Conservation (phyloP, 257 asterid species). For the Solanum etuberosum region DNA sequence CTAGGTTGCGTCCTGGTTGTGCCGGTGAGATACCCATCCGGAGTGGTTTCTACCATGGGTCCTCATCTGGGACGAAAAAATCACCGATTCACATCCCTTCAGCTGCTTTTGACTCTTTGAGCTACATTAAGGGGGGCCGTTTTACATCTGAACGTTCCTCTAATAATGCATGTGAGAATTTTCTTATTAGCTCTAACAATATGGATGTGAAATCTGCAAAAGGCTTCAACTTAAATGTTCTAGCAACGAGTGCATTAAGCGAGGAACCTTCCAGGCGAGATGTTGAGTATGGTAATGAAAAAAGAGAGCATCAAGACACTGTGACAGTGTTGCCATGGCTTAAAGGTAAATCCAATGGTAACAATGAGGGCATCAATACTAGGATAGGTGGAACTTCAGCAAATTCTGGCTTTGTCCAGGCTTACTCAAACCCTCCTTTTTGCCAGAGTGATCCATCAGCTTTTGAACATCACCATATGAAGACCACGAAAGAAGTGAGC, state of each 20-base stretch:
- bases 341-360: slow-evolving; percentile 28
- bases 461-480: slow-evolving; percentile 15
- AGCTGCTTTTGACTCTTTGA: slow-evolving; percentile 19
- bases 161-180: slow-evolving; percentile 26
- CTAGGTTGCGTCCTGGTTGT: slow-evolving; percentile 18
- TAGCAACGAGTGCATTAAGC: slow-evolving; percentile 22
- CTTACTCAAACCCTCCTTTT: slow-evolving; percentile 16
- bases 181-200: slow-evolving; percentile 11
- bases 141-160: slow-evolving; percentile 15
- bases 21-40: slow-evolving; percentile 11
- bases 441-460: slow-evolving; percentile 1
- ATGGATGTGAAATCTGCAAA: slow-evolving; percentile 29
- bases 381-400: slow-evolving; percentile 12
- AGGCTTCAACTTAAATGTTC: slow-evolving; percentile 64
- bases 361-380: slow-evolving; percentile 7
- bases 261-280: slow-evolving; percentile 29
- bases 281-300: slow-evolving; percentile 29
- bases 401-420: slow-evolving; percentile 8
- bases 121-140: slow-evolving; percentile 18
- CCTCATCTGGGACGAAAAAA: slow-evolving; percentile 45
- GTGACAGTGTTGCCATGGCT: slow-evolving; percentile 64
- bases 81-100: slow-evolving; percentile 18
- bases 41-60: slow-evolving; percentile 52
- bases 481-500: slow-evolving; percentile 13
- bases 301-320: slow-evolving; percentile 22